Evolutionary conservation across 2,329 filamentous ascomycete species (phyloP).

Genomic region (Fusarium udum): DNA sequence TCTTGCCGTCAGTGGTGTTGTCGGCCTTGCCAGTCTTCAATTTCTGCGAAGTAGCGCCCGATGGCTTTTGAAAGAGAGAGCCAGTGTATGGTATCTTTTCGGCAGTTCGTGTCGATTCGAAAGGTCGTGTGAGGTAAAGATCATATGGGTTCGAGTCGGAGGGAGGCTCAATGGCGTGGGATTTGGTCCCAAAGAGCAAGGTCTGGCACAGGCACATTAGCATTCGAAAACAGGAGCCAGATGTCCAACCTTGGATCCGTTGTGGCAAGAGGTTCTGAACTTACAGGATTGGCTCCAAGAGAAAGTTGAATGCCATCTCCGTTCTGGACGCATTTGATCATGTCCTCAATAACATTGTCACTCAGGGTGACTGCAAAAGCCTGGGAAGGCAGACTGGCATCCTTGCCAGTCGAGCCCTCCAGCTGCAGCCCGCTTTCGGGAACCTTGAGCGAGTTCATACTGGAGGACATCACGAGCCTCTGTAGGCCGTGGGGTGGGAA

Average conservation of each 20-base stretch:
- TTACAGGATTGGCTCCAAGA: conserved; percentile 68
- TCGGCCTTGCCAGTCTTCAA: conserved; percentile 44
- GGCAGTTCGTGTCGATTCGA: conserved; percentile 57
- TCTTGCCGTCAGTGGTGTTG: conserved; percentile 46
- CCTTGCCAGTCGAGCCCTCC: conserved; percentile 58
- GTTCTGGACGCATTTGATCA: conserved; percentile 68
- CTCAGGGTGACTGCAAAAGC: conserved; percentile 67
- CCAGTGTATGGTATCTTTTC: conserved; percentile 62
- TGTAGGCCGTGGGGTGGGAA: conserved; percentile 42
- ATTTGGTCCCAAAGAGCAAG: conserved; percentile 63
- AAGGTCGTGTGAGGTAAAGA: conserved; percentile 64
- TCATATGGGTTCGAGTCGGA: conserved; percentile 62
- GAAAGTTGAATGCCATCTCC: conserved; percentile 66
- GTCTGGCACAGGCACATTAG: conserved; percentile 52
- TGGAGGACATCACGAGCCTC: conserved; percentile 44
- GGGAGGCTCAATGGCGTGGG: conserved; percentile 57
- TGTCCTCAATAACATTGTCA: conserved; percentile 67
- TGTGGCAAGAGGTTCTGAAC: conserved; percentile 44
- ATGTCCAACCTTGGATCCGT: background rate
- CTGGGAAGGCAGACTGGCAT: conserved; percentile 59
- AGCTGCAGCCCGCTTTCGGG: conserved; percentile 67
- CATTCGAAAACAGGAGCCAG: conserved; percentile 4
- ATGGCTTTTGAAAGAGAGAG: conserved; percentile 59
- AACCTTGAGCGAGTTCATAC: conserved; percentile 65
- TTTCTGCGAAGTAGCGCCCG: conserved; percentile 31